Percentiles rank a stretch among this genome's conserved stretches.
Evolutionary conservation across 2,329 filamentous ascomycete genomes (phyloP).

Genomic region (Tolypocladium ovalisporum): DNA sequence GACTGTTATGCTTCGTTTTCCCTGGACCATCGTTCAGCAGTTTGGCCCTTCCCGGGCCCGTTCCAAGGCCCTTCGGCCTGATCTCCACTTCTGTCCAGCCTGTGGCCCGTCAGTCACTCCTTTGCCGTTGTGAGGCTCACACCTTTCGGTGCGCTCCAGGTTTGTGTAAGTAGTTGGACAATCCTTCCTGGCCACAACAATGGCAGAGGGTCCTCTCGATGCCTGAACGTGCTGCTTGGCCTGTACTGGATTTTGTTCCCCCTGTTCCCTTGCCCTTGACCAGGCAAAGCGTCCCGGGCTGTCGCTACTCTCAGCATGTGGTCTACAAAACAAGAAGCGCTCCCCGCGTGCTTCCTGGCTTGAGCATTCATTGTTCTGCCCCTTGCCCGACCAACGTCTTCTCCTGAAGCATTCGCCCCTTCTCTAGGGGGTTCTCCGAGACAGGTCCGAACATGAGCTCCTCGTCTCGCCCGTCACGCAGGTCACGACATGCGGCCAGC

Average conservation of each 20-base stretch:
- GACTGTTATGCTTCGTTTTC: background rate
- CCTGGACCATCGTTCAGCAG: background rate
- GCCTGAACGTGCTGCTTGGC: constrained; percentile 10
- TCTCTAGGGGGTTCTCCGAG: background rate
- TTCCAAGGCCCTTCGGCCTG: background rate
- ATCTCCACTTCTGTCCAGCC: background rate
- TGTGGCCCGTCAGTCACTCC: background rate
- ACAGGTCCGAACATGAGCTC: constrained; percentile 22
- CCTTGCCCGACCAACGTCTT: background rate
- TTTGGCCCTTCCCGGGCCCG: background rate
- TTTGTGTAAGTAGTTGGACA: constrained; percentile 12
- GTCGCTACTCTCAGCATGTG: constrained; percentile 4
- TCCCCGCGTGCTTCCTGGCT: background rate
- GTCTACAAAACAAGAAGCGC: constrained; percentile 6
- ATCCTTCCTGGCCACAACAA: constrained; percentile 12
- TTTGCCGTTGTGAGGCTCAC: background rate
- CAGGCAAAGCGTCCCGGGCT: background rate
- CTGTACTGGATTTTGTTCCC: background rate
- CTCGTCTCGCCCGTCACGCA: constrained; percentile 30
- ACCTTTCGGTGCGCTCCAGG: background rate
- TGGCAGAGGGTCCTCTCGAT: constrained; percentile 8
- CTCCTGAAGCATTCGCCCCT: background rate
- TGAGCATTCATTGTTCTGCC: background rate
- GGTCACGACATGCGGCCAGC: constrained; percentile 33
- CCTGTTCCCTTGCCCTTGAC: constrained; percentile 6